Evolutionary conservation across 2,329 filamentous ascomycete species (phyloP).

Genomic region (Colletotrichum sp.): DNA sequence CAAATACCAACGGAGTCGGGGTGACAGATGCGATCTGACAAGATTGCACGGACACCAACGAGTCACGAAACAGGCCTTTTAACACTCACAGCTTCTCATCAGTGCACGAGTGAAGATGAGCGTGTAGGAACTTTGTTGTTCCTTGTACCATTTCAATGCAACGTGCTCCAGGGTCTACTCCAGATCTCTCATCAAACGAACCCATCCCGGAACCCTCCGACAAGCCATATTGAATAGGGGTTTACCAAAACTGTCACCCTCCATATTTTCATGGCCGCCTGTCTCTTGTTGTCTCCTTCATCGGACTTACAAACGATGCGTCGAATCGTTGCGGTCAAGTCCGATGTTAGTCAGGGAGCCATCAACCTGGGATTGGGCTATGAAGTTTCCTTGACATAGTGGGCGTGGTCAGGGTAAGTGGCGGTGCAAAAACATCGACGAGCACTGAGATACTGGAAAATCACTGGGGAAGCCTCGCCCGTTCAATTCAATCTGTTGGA

Average conservation of each 20-base stretch:
- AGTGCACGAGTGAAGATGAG: background rate
- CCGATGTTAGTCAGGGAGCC: background rate
- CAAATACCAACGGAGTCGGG: background rate
- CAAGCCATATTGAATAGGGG: background rate
- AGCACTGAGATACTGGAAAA: background rate
- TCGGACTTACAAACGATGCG: background rate
- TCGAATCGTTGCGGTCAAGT: background rate
- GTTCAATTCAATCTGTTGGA: background rate
- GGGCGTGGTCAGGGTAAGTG: background rate
- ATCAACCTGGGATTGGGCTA: background rate
- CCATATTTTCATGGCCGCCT: background rate
- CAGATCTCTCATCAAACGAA: background rate
- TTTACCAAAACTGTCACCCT: background rate
- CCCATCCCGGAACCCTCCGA: background rate
- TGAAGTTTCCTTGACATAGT: background rate
- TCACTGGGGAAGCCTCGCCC: background rate
- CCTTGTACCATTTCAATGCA: background rate
- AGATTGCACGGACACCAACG: background rate
- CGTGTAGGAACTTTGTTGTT: accelerated
- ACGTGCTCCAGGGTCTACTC: background rate
- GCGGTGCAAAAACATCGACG: background rate
- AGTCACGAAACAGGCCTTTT: background rate
- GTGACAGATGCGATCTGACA: background rate
- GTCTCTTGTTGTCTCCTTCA: background rate
- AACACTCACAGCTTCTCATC: background rate